Base-by-base conservation (phyloP, 352 stramenopile species). In the Thraustochytrium aureum region DNA sequence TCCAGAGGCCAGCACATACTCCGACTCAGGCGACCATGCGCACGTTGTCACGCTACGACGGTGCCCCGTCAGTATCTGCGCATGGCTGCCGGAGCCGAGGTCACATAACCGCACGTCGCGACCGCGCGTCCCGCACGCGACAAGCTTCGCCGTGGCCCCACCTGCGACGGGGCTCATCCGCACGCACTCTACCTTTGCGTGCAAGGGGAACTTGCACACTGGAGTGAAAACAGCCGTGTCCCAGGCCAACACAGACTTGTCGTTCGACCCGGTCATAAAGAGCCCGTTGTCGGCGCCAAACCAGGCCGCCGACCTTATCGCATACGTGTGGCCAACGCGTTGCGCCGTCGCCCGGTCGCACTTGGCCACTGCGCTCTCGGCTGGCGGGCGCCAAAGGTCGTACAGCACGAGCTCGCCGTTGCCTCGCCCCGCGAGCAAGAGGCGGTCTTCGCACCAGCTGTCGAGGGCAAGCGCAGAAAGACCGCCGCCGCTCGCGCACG, bases 41-140 rank as follows among this genome's bases (percentile, higher is more conserved):
- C n/a, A 62, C 22, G 10, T 43, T 4, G 37, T n/a, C 12, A 73
- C 69, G 20, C 47, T 39, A 35, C 41, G 38, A 33, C 50, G 50
- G n/a, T 81, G 69, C 5, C 69, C 69, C 59, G 67, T 65, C 37
- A 75, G 66, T n/a, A 75, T 74, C 37, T 75, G 66, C 22, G 66
- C 50, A 37, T 38, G 20, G 5, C 20, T 37, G 14, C 66, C 66
- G 12, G 66, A 75, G 10, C 6, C 26, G 37, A 75, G 62, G 30
- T 75, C 66, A 45, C 66, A 75, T 0, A 75, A 45, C 5, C 42
- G 47, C 17, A 75, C 66, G 37, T 61, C 12, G 22, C 42, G 66
- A 6, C 22, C 45, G 10, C 37, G 42, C 6, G 66, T 69, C 3
- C 22, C 66, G 32, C 66, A 75, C 10, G 66, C 66, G 17, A 75